Evolutionary conservation across 139 green algal genomes (phyloP).

Genomic region (Chlamydomonas schloesseri): DNA sequence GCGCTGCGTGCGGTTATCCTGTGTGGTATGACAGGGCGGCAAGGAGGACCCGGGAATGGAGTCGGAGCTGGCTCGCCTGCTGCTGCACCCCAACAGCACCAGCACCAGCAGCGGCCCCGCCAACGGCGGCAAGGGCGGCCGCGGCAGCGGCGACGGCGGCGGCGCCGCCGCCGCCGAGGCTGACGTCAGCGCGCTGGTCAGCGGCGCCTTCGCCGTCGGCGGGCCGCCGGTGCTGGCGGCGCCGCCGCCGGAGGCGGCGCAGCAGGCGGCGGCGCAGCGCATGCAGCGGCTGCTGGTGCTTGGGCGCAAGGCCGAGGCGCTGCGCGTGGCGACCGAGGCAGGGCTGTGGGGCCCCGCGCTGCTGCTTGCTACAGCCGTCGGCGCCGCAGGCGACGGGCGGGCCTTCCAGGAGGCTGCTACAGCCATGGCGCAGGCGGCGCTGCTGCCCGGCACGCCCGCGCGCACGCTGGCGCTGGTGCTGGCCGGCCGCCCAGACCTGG

Average conservation of each 20-base stretch:
- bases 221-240: conserved; percentile 23
- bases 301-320: conserved; percentile 62
- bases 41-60: conserved; percentile 9
- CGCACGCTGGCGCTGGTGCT: conserved; percentile 77
- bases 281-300: conserved; percentile 74
- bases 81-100: not conserved
- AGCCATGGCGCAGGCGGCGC: conserved; percentile 34
- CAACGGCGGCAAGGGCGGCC: not conserved
- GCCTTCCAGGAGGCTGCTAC: conserved; percentile 34
- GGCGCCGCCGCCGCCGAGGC: not conserved
- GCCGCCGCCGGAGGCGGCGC: not conserved
- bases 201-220: not conserved
- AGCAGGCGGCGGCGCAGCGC: conserved; percentile 36
- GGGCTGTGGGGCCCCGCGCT: conserved; percentile 80
- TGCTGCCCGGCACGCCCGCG: conserved; percentile 69
- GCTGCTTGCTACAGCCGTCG: conserved; percentile 69
- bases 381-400: conserved; percentile 1
- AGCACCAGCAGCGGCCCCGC: not conserved
- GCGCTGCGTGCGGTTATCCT: no score
- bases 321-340: conserved; percentile 45
- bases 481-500: conserved; percentile 57
- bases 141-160: not conserved
- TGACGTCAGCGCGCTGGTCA: not conserved
- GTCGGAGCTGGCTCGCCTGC: conserved; percentile 12
- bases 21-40: not conserved